Percentiles rank a stretch among this genome's conserved stretches.
These are phyloP conservation scores for Alternaria brassicae DNA, from an alignment of 2,329 filamentous ascomycete species.

Conservation along the genomic window DNA sequence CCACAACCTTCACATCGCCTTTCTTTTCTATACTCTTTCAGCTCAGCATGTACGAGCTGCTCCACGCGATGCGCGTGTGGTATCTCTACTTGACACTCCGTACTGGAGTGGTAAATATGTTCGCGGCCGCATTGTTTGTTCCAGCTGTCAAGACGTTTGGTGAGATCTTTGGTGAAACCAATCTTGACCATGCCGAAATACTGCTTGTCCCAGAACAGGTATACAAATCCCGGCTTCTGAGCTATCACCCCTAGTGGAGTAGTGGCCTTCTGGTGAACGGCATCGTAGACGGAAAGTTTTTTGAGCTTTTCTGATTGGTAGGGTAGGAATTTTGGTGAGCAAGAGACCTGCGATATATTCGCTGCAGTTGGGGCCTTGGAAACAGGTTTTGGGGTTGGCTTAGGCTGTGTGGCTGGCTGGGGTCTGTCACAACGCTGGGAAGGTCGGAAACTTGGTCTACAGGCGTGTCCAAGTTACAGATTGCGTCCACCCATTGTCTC, in stretches of 20 bases:
- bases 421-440: neutral
- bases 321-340: neutral
- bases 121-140: conserved; percentile 13
- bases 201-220: conserved; percentile 25
- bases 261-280: neutral
- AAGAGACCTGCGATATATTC: neutral
- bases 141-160: conserved; percentile 18
- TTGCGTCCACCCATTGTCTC: neutral
- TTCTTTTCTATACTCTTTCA: conserved; percentile 63
- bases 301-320: conserved; percentile 1
- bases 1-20: conserved; percentile 75
- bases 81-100: conserved; percentile 63
- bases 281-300: neutral
- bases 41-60: conserved; percentile 82
- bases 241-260: conserved; percentile 8
- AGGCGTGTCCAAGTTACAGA: neutral
- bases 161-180: conserved; percentile 16
- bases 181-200: conserved; percentile 27
- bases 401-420: neutral
- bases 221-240: conserved; percentile 15
- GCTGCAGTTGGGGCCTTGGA: neutral
- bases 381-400: neutral
- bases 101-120: conserved; percentile 10
- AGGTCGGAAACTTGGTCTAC: neutral
- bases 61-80: conserved; percentile 85